Evolutionary conservation across 306 rosid species (phyloP).

Genomic region (Geum urbanum): DNA sequence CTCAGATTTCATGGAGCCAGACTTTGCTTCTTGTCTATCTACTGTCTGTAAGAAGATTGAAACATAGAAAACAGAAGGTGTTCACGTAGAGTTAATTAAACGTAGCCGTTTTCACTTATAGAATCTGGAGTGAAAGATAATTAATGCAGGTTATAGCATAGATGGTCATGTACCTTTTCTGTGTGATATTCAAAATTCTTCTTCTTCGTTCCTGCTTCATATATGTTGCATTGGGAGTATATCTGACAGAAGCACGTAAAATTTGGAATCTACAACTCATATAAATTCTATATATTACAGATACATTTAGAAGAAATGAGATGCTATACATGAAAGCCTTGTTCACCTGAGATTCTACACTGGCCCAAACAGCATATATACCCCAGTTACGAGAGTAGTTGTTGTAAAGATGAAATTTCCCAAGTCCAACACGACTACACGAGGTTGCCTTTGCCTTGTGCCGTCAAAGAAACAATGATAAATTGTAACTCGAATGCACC

Average conservation of each 20-base stretch:
- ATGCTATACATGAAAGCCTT: not conserved
- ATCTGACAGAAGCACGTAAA: conserved; percentile 36
- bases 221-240: conserved; percentile 72
- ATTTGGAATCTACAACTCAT: not conserved
- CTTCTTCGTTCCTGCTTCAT: conserved; percentile 70
- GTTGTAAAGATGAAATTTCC: conserved; percentile 39
- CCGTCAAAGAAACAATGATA: conserved; percentile 38
- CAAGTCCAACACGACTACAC: conserved; percentile 39
- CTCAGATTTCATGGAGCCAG: conserved; percentile 50
- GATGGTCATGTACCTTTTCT: conserved; percentile 56
- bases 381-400: conserved; percentile 38
- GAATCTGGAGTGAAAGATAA: conserved; percentile 7
- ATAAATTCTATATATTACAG: not conserved
- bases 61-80: conserved; percentile 18
- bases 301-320: not conserved
- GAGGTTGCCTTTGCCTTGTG: conserved; percentile 41
- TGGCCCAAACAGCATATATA: conserved; percentile 38
- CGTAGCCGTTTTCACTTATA: not conserved
- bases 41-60: conserved; percentile 37
- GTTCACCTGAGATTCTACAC: conserved; percentile 37
- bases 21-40: conserved; percentile 38
- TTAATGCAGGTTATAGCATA: not conserved
- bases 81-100: not conserved
- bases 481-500: conserved; percentile 39
- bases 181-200: conserved; percentile 64